Evolutionary conservation across 345 rosid genomes (phyloP), one percentile per base, ranked within the genome.

Genomic region (Odontarrhena argentea): DNA sequence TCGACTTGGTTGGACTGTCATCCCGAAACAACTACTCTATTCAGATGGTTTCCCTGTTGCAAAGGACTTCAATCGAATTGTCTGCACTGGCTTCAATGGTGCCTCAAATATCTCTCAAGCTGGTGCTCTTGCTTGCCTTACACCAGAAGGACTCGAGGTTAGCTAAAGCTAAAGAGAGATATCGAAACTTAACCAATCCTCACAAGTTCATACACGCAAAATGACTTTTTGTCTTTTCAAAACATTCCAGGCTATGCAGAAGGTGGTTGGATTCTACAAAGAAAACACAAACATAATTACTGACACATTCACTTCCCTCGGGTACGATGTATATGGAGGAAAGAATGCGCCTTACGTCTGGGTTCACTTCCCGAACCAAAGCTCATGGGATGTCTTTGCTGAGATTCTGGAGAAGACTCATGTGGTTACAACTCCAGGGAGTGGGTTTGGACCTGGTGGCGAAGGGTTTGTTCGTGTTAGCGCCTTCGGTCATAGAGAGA

Each of bases 391-490:
- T 59, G 92, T 94, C 57, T 94, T 94, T 59, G 77, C 81, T 1
- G 97, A 93, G 84, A 88, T 93, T 62, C 85, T 93, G 1, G 94
- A 86, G 81, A 90, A 86, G 80, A 90, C 96, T 28, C 97, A 90
- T 14, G 91, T 90, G 51, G 96, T 93, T n/a, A 93, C 94, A 6
- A 90, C 97, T 24, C 78, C 78, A 56, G 98, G 97, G 46, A 87
- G 96, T 53, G 98, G 98, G 12, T 93, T 93, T 59, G 99, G 99
- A 74, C 97, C 99, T 24, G 91, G 83, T 8, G 99, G 99, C 62
- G 97, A 94, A 79, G 97, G 97, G 12, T 94, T 91, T 13, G 59
- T 94, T 36, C 77, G 97, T 71, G 99, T 94, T 14, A 91, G 97
- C 41, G 95, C 97, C 51, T 94, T 94, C 54, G 99, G 99, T 63